A percentile compares a stretch with the other conserved stretches of the same genome.
Evolutionary conservation across 768 basidiomycete species (phyloP).

Genomic region (Termitomyces sp.): DNA sequence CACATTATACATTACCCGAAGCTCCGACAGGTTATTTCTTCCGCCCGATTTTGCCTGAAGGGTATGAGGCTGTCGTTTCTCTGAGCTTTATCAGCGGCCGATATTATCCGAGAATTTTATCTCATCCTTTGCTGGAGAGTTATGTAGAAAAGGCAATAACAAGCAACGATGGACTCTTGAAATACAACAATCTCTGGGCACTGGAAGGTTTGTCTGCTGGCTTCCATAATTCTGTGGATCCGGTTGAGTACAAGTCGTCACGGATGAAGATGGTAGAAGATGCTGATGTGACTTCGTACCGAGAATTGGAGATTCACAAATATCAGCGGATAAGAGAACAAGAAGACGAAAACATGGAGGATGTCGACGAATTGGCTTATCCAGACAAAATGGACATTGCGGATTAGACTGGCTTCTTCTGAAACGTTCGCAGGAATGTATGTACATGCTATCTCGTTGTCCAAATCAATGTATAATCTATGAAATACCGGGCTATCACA

Average conservation of each 20-base stretch:
- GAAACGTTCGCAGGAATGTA: not conserved
- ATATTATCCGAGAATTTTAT: conserved; percentile 71
- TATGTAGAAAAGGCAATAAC: conserved; percentile 33
- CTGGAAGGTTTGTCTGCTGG: conserved; percentile 69
- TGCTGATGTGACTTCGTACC: conserved; percentile 44
- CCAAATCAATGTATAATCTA: not conserved
- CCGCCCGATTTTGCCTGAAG: conserved; percentile 56
- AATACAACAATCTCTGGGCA: conserved; percentile 55
- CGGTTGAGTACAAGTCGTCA: conserved; percentile 46
- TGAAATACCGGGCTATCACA: not conserved
- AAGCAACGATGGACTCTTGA: conserved; percentile 26
- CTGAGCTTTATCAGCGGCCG: conserved; percentile 70
- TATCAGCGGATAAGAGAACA: conserved; percentile 23
- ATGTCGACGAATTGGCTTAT: conserved; percentile 11
- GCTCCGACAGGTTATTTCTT: conserved; percentile 68
- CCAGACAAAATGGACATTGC: conserved; percentile 17
- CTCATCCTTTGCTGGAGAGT: conserved; percentile 52
- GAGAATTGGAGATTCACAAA: conserved; percentile 35
- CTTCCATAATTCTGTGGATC: conserved; percentile 64
- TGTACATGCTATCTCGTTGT: not conserved
- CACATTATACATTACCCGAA: conserved; percentile 41
- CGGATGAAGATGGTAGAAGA: conserved; percentile 57
- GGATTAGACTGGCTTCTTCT: not conserved
- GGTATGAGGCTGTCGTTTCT: conserved; percentile 60
- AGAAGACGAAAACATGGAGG: conserved; percentile 15